Conservation (phyloP, 345 rosid species). For the Eucalyptus tenuipes region DNA sequence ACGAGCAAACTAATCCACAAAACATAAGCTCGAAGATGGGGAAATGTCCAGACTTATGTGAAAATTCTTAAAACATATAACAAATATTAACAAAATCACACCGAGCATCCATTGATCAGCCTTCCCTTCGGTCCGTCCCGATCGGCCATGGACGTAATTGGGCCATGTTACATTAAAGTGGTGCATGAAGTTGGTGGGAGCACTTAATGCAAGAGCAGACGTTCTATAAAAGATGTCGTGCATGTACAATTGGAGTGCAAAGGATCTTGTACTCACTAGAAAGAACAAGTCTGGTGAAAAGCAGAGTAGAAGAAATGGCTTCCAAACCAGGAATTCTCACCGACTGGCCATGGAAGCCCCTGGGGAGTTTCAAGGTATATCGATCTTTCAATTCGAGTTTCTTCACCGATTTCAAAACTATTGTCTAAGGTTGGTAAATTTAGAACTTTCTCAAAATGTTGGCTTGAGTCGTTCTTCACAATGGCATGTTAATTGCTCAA, state of each 20-base stretch:
- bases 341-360: slow-evolving; percentile 24
- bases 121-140: neutral
- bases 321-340: slow-evolving; percentile 18
- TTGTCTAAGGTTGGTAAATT: neutral
- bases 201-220: neutral
- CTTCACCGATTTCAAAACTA: no score
- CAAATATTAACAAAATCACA: neutral
- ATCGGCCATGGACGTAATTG: neutral
- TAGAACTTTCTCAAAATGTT: neutral
- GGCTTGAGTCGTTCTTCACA: neutral
- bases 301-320: slow-evolving; percentile 15
- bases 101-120: neutral
- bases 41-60: neutral
- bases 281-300: neutral
- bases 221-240: neutral
- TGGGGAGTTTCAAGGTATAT: slow-evolving; percentile 20
- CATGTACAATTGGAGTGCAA: neutral
- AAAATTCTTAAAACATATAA: neutral
- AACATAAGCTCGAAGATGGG: neutral
- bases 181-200: neutral
- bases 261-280: neutral
- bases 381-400: neutral
- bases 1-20: neutral
- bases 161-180: neutral
- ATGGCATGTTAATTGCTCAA: neutral